phyloP scores from a whole-genome alignment of 179 eudicot genomes.

The Corrigiola litoralis region DNA sequence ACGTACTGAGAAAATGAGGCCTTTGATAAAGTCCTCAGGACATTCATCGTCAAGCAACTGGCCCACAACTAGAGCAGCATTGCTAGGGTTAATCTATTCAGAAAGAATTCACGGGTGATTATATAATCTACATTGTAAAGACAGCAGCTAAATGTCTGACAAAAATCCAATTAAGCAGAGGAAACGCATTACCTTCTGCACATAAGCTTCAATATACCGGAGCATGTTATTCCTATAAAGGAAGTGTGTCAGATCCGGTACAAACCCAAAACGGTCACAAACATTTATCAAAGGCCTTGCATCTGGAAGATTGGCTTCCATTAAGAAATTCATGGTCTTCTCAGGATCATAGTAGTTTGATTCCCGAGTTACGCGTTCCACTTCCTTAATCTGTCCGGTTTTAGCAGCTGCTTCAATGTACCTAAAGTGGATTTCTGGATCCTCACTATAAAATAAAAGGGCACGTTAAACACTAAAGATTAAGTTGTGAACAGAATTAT shows the following conservation, averaged over 20 bases:
- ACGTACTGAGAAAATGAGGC: constrained; percentile 50
- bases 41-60: constrained; percentile 54
- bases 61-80: constrained; percentile 53
- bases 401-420: constrained; percentile 57
- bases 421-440: constrained; percentile 50
- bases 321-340: constrained; percentile 51
- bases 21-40: constrained; percentile 52
- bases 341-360: constrained; percentile 51
- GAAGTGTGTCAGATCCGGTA: constrained; percentile 50
- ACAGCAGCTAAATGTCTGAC: background rate
- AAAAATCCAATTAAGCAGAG: background rate
- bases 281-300: constrained; percentile 52
- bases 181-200: constrained; percentile 34
- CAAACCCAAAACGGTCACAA: constrained; percentile 52
- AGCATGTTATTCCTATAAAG: constrained; percentile 48
- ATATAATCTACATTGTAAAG: background rate
- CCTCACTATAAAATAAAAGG: constrained; percentile 34
- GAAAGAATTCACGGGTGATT: background rate
- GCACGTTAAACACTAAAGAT: constrained; percentile 8
- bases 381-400: constrained; percentile 55
- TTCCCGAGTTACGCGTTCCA: constrained; percentile 53
- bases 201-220: constrained; percentile 53
- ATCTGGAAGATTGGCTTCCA: constrained; percentile 57
- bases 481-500: background rate
- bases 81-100: constrained; percentile 42